Conservation (phyloP, 371 early-diverging fungal genomes). For the Haplosporangium sp. region DNA sequence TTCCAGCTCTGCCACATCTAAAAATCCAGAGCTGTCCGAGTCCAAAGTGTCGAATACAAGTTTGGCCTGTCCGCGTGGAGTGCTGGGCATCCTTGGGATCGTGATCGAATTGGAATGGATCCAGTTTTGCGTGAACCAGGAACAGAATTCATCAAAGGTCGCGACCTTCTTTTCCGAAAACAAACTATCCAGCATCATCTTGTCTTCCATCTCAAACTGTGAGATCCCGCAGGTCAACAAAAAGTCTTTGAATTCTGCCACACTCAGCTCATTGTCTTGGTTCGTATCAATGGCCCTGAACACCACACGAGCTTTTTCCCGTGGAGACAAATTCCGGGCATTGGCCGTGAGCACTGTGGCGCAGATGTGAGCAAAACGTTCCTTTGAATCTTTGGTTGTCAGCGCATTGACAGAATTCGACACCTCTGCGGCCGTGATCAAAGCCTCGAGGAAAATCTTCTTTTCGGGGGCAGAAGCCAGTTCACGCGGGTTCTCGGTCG, state of each 20-base stretch:
- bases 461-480: constrained; percentile 33
- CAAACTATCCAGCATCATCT: constrained; percentile 25
- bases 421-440: constrained; percentile 46
- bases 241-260: constrained; percentile 33
- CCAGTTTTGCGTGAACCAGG: constrained; percentile 55
- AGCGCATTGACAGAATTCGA: constrained; percentile 15
- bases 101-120: constrained; percentile 37
- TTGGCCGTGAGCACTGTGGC: constrained; percentile 40
- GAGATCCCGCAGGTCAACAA: constrained; percentile 40
- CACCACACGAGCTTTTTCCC: constrained; percentile 34
- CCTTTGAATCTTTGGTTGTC: constrained; percentile 16
- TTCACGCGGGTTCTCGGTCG: constrained; percentile 51
- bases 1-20: constrained; percentile 40
- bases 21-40: constrained; percentile 35
- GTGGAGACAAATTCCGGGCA: constrained; percentile 28
- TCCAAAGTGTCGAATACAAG: constrained; percentile 45
- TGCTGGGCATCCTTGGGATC: constrained; percentile 42
- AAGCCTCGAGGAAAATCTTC: constrained; percentile 44
- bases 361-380: constrained; percentile 35
- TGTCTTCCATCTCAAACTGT: constrained; percentile 22
- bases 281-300: constrained; percentile 46
- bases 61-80: constrained; percentile 52
- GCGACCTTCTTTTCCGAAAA: constrained; percentile 19
- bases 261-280: constrained; percentile 23
- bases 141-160: constrained; percentile 27